Evolutionary conservation across 2,329 filamentous ascomycete species (phyloP), one percentile per base, ranked within the genome.

Genomic region (Botrytis cinerea): DNA sequence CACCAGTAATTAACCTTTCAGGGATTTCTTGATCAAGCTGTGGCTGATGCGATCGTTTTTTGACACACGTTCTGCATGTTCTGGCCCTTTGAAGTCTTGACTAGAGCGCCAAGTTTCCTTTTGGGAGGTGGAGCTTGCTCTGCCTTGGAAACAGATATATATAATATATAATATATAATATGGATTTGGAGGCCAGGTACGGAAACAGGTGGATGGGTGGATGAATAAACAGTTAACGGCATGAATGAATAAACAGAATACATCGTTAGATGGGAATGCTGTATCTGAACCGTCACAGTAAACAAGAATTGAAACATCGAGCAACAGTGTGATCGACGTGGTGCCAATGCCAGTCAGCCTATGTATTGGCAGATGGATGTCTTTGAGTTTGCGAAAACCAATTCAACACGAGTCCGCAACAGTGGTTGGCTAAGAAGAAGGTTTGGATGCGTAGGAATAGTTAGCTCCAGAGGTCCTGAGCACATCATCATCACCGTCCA

Each of bases 11-110:
- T n/a, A 22, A 12, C 18, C 32, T 32, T 22, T 43, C 35, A 40
- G 67, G 48, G 67, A 20, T 35, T 45, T 38, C 18, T 38, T 60
- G 51, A 70, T 57, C 67, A 70, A 70, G 48, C 32, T 70, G 67
- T 70, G 67, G 67, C 64, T 68, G 64, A 54, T 8, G 64, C n/a
- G 45, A 68, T 68, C 46, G 64, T 18, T 68, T n/a, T 57, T 57
- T 57, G 51, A 28, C 51, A 67, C 32, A 20, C 64, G 20, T 35
- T 46, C 46, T 14, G 43, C n/a, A 38, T 18, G 35, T 68, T 51
- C 48, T 68, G 38, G 64, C 43, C 43, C n/a, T 25, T 35, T 38
- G 4, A n/a, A 38, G 35, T 61, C 32, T 61, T 40, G 32, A 38
- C 14, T 40, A 61, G 14, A 61, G 59, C 35, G 60, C 60, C 60